A percentile compares a stretch with the other conserved stretches of the same genome.
Evolutionary conservation across 371 early-diverging fungal species (phyloP).

Genomic region (Mucor sp.): DNA sequence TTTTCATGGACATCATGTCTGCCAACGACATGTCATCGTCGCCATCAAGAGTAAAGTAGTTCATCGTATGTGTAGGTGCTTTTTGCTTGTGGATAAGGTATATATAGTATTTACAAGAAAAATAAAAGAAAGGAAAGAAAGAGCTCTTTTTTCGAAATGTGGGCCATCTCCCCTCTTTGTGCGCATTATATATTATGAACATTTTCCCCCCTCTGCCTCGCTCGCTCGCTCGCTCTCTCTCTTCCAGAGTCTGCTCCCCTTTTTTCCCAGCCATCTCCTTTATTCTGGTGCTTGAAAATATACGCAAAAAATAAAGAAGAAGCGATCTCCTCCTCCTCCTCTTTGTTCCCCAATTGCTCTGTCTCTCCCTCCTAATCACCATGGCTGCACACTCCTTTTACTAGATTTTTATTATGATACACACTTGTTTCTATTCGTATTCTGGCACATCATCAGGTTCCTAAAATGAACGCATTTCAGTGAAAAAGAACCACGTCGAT

Average conservation of each 20-base stretch:
- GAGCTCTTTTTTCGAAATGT: conserved; percentile 11
- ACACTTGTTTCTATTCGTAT: conserved; percentile 24
- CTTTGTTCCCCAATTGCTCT: background rate
- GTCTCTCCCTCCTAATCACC: background rate
- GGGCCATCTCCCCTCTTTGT: conserved; percentile 6
- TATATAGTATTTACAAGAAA: background rate
- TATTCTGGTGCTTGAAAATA: conserved; percentile 3
- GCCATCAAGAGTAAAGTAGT: conserved; percentile 4
- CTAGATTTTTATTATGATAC: background rate
- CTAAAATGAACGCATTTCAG: conserved; percentile 17
- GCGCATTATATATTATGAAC: background rate
- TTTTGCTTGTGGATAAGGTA: background rate
- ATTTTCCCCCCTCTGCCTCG: background rate
- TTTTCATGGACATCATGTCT: conserved; percentile 22
- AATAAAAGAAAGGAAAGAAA: conserved; percentile 3
- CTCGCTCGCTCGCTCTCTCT: background rate
- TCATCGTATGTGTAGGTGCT: background rate
- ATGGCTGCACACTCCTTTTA: conserved; percentile 1
- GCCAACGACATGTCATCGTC: conserved; percentile 22
- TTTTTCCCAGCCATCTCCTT: background rate
- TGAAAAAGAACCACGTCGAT: conserved; percentile 1
- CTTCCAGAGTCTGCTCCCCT: background rate
- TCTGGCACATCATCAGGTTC: conserved; percentile 47
- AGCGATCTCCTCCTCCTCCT: background rate
- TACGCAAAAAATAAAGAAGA: background rate